Evolutionary conservation across 495 filamentous ascomycete genomes (phyloP), one percentile per base, ranked within the genome.

Genomic region (Aspergillus heteromorphus): DNA sequence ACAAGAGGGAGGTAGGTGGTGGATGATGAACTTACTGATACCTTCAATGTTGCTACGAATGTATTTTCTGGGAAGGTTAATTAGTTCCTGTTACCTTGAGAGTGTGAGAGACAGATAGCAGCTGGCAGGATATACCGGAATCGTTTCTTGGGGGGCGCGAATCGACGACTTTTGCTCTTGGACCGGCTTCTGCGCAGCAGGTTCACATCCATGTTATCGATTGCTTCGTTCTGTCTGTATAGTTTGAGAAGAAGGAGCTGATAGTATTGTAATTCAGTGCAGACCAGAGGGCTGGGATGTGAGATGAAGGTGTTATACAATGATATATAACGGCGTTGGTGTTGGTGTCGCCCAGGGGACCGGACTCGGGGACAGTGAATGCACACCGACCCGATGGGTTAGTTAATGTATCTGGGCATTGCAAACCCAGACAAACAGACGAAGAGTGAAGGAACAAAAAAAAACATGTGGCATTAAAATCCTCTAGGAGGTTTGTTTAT

Each of bases 11-110:
- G 6, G 6, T 23, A 8, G 23, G 11, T 20, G 27, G 19, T 23
- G 6, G 19, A 11, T 10, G 6, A 59, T 29, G 40, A 63, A 25
- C 36, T 52, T 57, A 40, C 85, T 88, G 30, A 90, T 79, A 0
- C 83, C 86, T 1, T 66, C 55, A 14, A 90, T 80, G 0, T 74
- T 80, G 49, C 89, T 87, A n/a, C 73, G 78, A 1, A n/a, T 6
- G 0, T 80, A 67, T 53, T 85, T 86, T 0, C 86, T 84, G 56
- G 31, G 86, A 79, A 61, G 84, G 7, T 10, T 30, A 16, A n/a
- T 27, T 27, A 8, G 19, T 45, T 21, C n/a, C n/a, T n/a, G n/a
- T n/a, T n/a, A 45, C 17, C 20, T 14, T 13, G 14, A 8, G 23
- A 20, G 17, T 4, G 4, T 7, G 18, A 18, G 16, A 6, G 21